phyloP scores from a whole-genome alignment of 2,329 filamentous ascomycete genomes.

The Bipolaris victoriae region DNA sequence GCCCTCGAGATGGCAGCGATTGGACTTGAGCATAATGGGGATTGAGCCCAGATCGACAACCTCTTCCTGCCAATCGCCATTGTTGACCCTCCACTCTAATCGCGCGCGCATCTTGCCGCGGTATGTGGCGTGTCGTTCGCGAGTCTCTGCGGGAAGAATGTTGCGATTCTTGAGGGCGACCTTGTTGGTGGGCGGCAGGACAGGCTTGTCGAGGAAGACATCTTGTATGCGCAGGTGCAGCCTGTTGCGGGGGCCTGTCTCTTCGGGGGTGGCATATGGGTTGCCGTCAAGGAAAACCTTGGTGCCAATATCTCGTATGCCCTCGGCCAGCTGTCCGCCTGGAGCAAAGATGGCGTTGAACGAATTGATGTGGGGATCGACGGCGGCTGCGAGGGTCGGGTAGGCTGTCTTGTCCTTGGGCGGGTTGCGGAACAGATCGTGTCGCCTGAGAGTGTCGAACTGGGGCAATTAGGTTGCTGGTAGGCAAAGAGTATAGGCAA shows the following conservation, averaged over 20 bases:
- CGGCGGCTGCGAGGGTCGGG: constrained; percentile 81
- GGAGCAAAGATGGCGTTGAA: constrained; percentile 88
- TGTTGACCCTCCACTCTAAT: constrained; percentile 85
- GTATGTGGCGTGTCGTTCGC: constrained; percentile 92
- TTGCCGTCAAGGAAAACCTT: constrained; percentile 87
- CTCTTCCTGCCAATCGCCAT: constrained; percentile 81
- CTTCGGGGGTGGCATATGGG: constrained; percentile 57
- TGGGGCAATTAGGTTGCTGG: not conserved
- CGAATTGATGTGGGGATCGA: constrained; percentile 90
- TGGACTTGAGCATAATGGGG: constrained; percentile 75
- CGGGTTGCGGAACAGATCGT: constrained; percentile 87
- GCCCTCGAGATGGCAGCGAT: constrained; percentile 86
- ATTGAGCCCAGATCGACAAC: constrained; percentile 85
- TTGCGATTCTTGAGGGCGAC: constrained; percentile 78
- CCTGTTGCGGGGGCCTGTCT: constrained; percentile 70
- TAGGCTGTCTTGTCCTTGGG: constrained; percentile 88
- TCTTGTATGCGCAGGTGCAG: constrained; percentile 80
- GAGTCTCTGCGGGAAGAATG: constrained; percentile 88
- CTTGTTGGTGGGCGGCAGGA: constrained; percentile 82
- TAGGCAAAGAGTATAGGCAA: not conserved
- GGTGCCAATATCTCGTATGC: constrained; percentile 84
- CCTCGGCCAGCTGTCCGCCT: constrained; percentile 75
- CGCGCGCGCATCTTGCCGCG: constrained; percentile 82
- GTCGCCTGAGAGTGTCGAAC: constrained; percentile 83
- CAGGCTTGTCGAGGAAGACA: constrained; percentile 80